Percentiles rank a stretch among this genome's conserved stretches.
These are phyloP conservation scores for Albugo candida DNA, from an alignment of 352 stramenopile genomes.

Conservation along the genomic window DNA sequence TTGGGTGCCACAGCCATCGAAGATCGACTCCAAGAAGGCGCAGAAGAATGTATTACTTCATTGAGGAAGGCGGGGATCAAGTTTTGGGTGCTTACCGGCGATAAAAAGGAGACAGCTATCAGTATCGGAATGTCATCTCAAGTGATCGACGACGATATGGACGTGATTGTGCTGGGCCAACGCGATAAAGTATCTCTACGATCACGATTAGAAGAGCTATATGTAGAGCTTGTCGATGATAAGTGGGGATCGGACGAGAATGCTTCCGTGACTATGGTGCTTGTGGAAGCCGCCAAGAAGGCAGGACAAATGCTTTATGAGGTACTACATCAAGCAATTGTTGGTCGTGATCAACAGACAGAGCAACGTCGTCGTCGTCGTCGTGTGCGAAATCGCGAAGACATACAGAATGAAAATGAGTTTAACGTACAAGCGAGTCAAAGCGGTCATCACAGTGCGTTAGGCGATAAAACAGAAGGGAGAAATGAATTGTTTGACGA, in stretches of 20 bases:
- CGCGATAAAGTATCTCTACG: conserved; percentile 59
- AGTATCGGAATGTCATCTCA: conserved; percentile 81
- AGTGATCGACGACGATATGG: conserved; percentile 80
- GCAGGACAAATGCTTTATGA: conserved; percentile 44
- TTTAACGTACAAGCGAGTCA: conserved; percentile 3
- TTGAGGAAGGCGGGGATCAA: conserved; percentile 88
- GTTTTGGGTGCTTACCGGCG: conserved; percentile 89
- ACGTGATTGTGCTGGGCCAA: conserved; percentile 72
- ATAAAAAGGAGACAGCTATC: conserved; percentile 78
- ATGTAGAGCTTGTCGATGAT: conserved; percentile 74
- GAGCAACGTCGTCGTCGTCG: conserved; percentile 50
- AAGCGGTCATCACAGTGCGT: neutral
- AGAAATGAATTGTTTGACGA: conserved; percentile 21
- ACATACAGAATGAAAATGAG: conserved; percentile 21
- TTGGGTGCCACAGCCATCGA: conserved; percentile 85
- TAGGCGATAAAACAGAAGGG: neutral
- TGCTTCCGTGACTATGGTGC: conserved; percentile 46
- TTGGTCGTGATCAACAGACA: conserved; percentile 48
- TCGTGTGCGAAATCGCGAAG: conserved; percentile 12
- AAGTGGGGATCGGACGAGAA: conserved; percentile 74
- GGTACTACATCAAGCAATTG: conserved; percentile 37
- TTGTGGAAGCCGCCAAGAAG: conserved; percentile 61
- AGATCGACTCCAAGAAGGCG: conserved; percentile 83
- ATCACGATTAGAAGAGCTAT: conserved; percentile 61
- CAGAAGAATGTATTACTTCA: conserved; percentile 84